Base-by-base conservation (phyloP, 192 early-diverging fungal genomes). In the Coemansia pectinata region DNA sequence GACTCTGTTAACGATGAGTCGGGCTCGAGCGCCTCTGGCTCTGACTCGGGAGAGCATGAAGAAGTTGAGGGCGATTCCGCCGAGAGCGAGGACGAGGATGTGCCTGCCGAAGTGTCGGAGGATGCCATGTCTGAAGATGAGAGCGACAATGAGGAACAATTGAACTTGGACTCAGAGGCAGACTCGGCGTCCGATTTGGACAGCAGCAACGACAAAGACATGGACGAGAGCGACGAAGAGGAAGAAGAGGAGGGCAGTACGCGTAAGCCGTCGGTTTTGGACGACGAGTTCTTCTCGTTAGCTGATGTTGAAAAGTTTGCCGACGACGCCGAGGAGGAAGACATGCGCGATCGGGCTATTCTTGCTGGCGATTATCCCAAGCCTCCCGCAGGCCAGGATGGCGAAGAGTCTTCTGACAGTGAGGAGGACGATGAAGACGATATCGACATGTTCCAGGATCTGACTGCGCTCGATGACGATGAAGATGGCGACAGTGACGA, bases 271-370 rank as follows among this genome's bases (percentile, higher is more conserved):
- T 91, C 91, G 27, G 87, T 90, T 55, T 79, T 99, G 0, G 95
- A 97, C 71, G 96, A 99, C 78, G 90, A 96, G 17, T 98, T 98
- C 72, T 99, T 99, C 74, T 89, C 87, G n/a, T 73, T 93, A n/a
- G 86, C 85, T 11, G 92, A 97, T 65, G 87, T 97, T 86, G 92
- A 94, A 33, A 77, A 84, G 67, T 98, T 98, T 86, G 95, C 94
- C 17, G 90, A 94, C 62, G 90, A 95, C 69, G 77, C 85, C 19
- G 86, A 86, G 41, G 69, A 86, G 19, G 77, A 78, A 34, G 81
- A 83, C 40, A 68, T 73, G 77, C 70, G 73, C 29, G 79, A 85
- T 29, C 75, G 84, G 31, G 86, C 87, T 25, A 87, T 86, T 69
- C 48, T 81, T 34, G 85, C 86, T 29, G 87, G 81, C 42, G 62